Base-by-base conservation (phyloP, 2,329 filamentous ascomycete species). In the Diaporthe amygdali region DNA sequence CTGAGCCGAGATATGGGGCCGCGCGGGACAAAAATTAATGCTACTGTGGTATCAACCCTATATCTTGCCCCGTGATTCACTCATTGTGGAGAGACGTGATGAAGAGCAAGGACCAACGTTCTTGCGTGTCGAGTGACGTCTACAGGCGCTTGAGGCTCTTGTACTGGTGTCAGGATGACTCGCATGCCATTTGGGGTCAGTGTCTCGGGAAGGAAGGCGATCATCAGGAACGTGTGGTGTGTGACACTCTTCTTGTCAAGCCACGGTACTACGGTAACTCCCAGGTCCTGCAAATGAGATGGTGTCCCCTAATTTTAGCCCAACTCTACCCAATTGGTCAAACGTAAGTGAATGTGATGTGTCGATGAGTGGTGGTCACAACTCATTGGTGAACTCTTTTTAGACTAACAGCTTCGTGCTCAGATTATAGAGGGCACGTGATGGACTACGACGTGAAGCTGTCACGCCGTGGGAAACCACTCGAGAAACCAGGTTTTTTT, bases 21-120 rank as follows among this genome's bases (percentile, higher is more conserved):
- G 59, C 59, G 44, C 59, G 59, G 49, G 59, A 64, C 59, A 39
- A 64, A 64, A 64, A 6, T 37, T 64, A 64, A 64, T 64, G 46
- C 25, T 49, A 64, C 52, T 49, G 44, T 64, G 44, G 59, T 64
- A 64, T 64, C 59, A 37, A 47, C 59, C 59, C 44, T 64, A 14
- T 30, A 46, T 32, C 2, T 9, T 27, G 44, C 41, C 7, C 44
- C 27, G 7, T 64, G 30, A 25, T 37, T 30, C n/a, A 49, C 5
- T 9, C 6, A 37, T 12, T 8, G 7, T 17, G 25, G 55, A 10
- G 17, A 5, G 25, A 46, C 39, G 17, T 34, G 4, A 20, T 25
- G 1, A n/a, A 47, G 39, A 15, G 2, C 30, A 5, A 34, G 25
- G 37, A 15, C 27, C 41, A 30, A 27, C 20, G 17, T 3, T 14